phyloP scores from a whole-genome alignment of 805 yeast species.

The Wickerhamiella dianesei region DNA sequence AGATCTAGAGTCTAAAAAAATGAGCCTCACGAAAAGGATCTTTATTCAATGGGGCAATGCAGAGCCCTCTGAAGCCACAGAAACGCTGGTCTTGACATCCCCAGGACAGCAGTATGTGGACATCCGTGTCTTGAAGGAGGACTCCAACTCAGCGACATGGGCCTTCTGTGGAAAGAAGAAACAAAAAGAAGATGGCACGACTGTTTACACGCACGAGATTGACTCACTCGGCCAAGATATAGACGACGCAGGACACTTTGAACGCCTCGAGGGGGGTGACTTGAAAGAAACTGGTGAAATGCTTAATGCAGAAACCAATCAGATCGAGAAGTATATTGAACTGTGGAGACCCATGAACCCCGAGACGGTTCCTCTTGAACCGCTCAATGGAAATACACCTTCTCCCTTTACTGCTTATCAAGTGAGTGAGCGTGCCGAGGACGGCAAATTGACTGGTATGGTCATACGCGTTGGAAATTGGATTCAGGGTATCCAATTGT shows the following conservation, averaged over 20 bases:
- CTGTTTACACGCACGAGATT: background rate
- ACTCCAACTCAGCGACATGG: background rate
- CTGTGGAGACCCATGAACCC: background rate
- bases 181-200: background rate
- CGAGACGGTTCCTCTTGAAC: background rate
- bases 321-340: background rate
- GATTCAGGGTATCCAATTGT: background rate
- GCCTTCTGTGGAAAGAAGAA: background rate
- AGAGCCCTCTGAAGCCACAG: background rate
- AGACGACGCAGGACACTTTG: background rate
- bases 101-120: constrained; percentile 1
- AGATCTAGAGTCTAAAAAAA: no score
- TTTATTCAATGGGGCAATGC: background rate
- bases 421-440: background rate
- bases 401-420: background rate
- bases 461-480: background rate
- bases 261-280: background rate
- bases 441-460: background rate
- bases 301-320: background rate
- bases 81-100: constrained; percentile 1
- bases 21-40: background rate
- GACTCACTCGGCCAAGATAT: background rate
- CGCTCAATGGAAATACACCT: background rate
- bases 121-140: background rate
- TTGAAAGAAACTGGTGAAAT: background rate